phyloP scores from a whole-genome alignment of 495 filamentous ascomycete species.

The Aspergillus hancockii region DNA sequence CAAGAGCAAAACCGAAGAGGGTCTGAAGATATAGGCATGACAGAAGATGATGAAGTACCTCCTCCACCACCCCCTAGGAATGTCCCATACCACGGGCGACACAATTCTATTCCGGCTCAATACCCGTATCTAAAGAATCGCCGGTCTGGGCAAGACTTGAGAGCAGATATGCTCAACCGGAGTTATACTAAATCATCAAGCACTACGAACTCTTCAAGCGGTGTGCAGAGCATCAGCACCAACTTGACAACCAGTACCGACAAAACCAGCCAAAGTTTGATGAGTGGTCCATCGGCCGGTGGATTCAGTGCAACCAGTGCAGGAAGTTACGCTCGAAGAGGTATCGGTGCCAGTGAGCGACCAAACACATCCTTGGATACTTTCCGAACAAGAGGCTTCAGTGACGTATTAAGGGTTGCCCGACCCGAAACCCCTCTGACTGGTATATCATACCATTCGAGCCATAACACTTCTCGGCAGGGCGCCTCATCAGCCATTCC shows the following conservation, averaged over 20 bases:
- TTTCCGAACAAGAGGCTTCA: conserved; percentile 43
- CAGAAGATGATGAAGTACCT: conserved; percentile 52
- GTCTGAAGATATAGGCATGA: conserved; percentile 35
- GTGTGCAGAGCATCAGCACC: conserved; percentile 69
- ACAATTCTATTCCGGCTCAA: conserved; percentile 47
- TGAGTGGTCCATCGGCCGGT: conserved; percentile 90
- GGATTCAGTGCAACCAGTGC: conserved; percentile 94
- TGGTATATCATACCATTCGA: conserved; percentile 80
- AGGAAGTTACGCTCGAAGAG: conserved; percentile 79
- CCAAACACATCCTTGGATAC: conserved; percentile 56
- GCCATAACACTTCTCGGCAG: conserved; percentile 67
- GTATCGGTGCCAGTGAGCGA: conserved; percentile 50
- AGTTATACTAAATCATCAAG: conserved; percentile 87
- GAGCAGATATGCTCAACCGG: conserved; percentile 66
- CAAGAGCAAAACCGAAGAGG: conserved; percentile 58
- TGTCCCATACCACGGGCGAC: conserved; percentile 41
- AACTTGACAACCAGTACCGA: conserved; percentile 71
- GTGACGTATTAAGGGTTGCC: conserved; percentile 38
- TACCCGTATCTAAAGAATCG: conserved; percentile 53
- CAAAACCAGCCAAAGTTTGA: conserved; percentile 78
- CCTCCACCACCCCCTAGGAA: conserved; percentile 67
- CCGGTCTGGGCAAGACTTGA: conserved; percentile 83
- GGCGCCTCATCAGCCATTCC: conserved; percentile 48
- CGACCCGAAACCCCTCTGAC: conserved; percentile 74
- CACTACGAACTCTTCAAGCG: conserved; percentile 71